Conservation (phyloP, 78 protist species). For the Dictyostelium intermedium region DNA sequence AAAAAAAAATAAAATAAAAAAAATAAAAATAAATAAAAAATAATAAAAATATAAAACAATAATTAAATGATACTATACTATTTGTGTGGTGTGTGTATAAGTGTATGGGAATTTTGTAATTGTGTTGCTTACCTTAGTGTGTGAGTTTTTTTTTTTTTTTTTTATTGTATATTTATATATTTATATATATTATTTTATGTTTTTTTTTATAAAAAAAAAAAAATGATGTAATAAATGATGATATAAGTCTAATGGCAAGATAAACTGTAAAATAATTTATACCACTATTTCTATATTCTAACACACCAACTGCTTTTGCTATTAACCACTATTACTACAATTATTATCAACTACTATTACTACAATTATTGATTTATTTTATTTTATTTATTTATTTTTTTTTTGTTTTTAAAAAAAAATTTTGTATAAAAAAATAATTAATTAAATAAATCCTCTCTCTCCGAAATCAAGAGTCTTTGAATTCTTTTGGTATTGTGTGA, state of each 20-base stretch:
- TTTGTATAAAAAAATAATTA: too few species aligned
- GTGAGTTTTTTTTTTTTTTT: neutral
- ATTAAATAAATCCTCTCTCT: neutral
- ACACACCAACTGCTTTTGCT: neutral
- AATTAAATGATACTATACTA: too few species aligned
- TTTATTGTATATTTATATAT: too few species aligned
- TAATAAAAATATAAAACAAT: too few species aligned
- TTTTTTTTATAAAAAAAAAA: too few species aligned
- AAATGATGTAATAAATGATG: neutral
- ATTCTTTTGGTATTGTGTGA: neutral
- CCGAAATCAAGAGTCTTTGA: neutral
- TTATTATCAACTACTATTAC: neutral
- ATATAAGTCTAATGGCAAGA: neutral
- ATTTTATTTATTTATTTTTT: too few species aligned
- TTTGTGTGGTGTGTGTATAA: too few species aligned
- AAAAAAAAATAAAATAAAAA: too few species aligned
- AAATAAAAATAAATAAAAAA: too few species aligned
- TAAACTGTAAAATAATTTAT: neutral
- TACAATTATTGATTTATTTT: neutral
- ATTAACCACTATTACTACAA: neutral
- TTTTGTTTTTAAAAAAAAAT: too few species aligned
- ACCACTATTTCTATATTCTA: neutral
- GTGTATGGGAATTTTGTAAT: neutral
- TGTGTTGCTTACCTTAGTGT: neutral
- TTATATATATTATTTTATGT: too few species aligned